Conservation (phyloP, 2,329 filamentous ascomycete species). For the Albophoma yamanashiensis region DNA sequence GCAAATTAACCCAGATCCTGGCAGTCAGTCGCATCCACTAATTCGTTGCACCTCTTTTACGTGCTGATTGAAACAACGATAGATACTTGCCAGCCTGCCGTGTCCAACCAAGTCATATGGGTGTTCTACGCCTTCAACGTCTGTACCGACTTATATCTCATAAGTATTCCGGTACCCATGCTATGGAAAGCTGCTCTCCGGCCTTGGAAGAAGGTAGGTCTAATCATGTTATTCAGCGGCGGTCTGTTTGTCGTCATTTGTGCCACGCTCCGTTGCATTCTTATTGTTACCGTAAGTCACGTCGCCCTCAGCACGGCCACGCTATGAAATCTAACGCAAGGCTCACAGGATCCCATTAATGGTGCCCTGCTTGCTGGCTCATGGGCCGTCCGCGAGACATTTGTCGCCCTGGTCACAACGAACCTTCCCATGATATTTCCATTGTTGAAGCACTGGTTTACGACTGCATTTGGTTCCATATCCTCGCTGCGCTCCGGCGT, state of each 20-base stretch:
- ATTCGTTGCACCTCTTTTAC: neutral
- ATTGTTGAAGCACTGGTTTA: slow-evolving; percentile 25
- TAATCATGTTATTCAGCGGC: slow-evolving; percentile 27
- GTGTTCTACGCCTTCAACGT: slow-evolving; percentile 42
- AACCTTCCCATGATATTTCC: slow-evolving; percentile 36
- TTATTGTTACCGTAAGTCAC: slow-evolving; percentile 16
- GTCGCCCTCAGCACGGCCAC: neutral
- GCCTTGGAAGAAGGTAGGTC: slow-evolving; percentile 23
- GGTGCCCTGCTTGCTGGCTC: slow-evolving; percentile 28
- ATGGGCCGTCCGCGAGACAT: slow-evolving; percentile 32
- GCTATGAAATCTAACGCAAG: neutral
- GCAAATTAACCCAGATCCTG: slow-evolving; percentile 49
- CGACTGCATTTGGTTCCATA: slow-evolving; percentile 12
- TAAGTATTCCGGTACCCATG: slow-evolving; percentile 47
- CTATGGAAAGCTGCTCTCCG: slow-evolving; percentile 26
- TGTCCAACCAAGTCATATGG: slow-evolving; percentile 39
- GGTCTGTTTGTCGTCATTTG: slow-evolving; percentile 29
- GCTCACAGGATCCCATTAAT: slow-evolving; percentile 24
- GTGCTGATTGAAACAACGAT: neutral
- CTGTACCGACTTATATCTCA: slow-evolving; percentile 45
- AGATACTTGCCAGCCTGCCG: slow-evolving; percentile 37
- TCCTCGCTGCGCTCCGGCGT: slow-evolving; percentile 10
- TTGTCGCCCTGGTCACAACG: slow-evolving; percentile 31
- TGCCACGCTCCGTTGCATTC: slow-evolving; percentile 22
- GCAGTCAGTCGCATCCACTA: slow-evolving; percentile 26